A percentile compares a stretch with the other conserved stretches of the same genome.
Conservation (phyloP, 805 yeast genomes). For the Diddensiella transvaalensis region DNA sequence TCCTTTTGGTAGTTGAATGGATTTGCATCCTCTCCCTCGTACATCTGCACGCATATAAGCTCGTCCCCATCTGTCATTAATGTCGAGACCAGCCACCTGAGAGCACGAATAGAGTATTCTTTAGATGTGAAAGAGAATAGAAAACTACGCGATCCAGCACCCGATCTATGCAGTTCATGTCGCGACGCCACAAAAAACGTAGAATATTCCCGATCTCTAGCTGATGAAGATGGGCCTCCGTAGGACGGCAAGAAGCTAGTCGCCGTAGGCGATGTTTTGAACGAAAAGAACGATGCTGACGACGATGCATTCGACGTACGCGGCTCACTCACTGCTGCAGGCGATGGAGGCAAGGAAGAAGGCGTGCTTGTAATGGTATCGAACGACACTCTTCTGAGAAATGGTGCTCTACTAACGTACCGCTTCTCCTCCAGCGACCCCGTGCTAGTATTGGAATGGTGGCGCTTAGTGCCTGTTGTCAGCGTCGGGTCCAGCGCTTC, state of each 20-base stretch:
- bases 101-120: conserved; percentile 16
- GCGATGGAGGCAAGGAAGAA: conserved; percentile 3
- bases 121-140: conserved; percentile 20
- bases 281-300: conserved; percentile 1
- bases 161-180: conserved; percentile 13
- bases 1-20: conserved; percentile 16
- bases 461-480: too few species aligned
- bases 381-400: conserved; percentile 20
- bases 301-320: not conserved
- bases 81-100: conserved; percentile 20
- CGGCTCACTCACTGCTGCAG: not conserved
- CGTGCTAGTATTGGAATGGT: not conserved
- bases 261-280: conserved; percentile 1
- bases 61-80: conserved; percentile 25
- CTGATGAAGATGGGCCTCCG: not conserved
- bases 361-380: conserved; percentile 18
- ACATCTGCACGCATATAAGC: conserved; percentile 22
- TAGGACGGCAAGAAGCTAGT: conserved; percentile 1
- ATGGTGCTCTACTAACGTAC: conserved; percentile 5
- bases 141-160: conserved; percentile 18
- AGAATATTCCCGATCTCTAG: conserved; percentile 2
- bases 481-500: not conserved
- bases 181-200: conserved; percentile 22
- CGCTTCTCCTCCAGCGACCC: not conserved
- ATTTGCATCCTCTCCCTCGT: conserved; percentile 8